Conservation (phyloP, 257 asterid species). For the Plantago ovata region DNA sequence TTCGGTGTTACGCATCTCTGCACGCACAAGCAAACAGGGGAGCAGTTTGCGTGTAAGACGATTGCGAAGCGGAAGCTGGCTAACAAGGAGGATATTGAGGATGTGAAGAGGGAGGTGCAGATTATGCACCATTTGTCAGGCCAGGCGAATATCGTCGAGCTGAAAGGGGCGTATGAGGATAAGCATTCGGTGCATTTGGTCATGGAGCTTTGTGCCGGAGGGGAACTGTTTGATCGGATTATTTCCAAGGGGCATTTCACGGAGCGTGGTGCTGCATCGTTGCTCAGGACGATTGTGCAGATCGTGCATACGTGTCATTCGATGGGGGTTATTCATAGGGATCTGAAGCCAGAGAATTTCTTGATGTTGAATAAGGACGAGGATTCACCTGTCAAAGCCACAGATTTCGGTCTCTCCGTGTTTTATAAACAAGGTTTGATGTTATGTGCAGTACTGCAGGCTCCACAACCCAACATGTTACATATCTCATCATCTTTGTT, state of each 20-base stretch:
- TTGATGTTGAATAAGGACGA: conserved; percentile 72
- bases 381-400: conserved; percentile 76
- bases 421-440: conserved; percentile 69
- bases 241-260: conserved; percentile 83
- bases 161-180: conserved; percentile 85
- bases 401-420: conserved; percentile 87
- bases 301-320: conserved; percentile 88
- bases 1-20: conserved; percentile 82
- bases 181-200: conserved; percentile 83
- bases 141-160: conserved; percentile 69
- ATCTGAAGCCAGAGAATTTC: conserved; percentile 92
- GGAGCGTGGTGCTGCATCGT: conserved; percentile 80
- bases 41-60: conserved; percentile 77
- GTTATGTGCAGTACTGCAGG: background rate
- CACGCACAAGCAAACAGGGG: conserved; percentile 71
- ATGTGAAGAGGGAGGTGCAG: conserved; percentile 84
- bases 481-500: background rate
- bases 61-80: conserved; percentile 85
- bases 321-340: conserved; percentile 91
- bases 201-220: conserved; percentile 92
- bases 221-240: conserved; percentile 89
- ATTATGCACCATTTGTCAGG: conserved; percentile 90
- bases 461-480: background rate
- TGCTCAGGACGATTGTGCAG: conserved; percentile 77
- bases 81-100: conserved; percentile 81